These are phyloP conservation scores for Millerago galiae DNA, from an alignment of 805 yeast species.

Conservation along the genomic window DNA sequence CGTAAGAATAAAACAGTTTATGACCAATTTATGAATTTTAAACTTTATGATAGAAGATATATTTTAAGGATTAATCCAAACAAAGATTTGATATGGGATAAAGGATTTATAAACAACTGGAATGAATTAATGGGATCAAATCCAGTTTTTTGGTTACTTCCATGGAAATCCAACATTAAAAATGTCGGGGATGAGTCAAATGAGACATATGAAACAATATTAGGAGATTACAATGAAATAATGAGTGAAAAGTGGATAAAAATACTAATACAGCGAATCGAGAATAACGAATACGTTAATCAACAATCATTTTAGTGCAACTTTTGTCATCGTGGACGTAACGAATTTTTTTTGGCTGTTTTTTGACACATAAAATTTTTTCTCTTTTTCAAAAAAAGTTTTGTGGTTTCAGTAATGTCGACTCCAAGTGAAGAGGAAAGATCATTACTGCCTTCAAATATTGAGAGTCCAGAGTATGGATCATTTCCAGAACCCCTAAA, in stretches of 20 bases:
- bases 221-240: conserved; percentile 25
- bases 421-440: not conserved
- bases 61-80: conserved; percentile 28
- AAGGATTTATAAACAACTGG: conserved; percentile 21
- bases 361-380: not conserved
- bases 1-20: conserved; percentile 14
- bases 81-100: conserved; percentile 15
- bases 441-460: not conserved
- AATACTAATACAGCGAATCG: conserved; percentile 19
- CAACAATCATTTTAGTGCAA: not conserved
- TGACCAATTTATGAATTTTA: conserved; percentile 23
- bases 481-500: not conserved
- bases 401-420: not conserved
- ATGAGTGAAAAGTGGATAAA: conserved; percentile 21
- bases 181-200: conserved; percentile 1
- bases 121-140: conserved; percentile 25
- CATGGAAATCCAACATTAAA: conserved; percentile 16
- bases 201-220: conserved; percentile 10
- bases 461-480: not conserved
- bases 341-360: not conserved
- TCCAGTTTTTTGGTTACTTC: conserved; percentile 26
- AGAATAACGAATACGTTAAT: conserved; percentile 21
- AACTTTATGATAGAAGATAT: conserved; percentile 32
- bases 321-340: not conserved
- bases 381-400: not conserved